Percentiles rank a stretch among this genome's conserved stretches.
Conservation (phyloP, 768 basidiomycete species). For the Leccinum disarticulatum region DNA sequence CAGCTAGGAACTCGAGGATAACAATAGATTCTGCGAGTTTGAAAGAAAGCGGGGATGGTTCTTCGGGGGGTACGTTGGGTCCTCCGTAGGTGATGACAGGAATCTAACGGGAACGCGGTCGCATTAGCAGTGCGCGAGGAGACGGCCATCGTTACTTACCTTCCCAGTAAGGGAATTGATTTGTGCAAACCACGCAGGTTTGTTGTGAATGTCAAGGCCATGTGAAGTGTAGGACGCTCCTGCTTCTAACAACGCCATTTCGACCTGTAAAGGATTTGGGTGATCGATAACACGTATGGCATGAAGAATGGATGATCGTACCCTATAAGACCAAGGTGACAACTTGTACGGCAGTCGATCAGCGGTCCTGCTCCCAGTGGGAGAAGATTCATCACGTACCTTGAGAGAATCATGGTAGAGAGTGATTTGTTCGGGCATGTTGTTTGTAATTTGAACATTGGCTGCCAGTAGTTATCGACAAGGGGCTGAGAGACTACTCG, state of each 20-base stretch:
- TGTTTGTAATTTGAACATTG: background rate
- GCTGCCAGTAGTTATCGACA: background rate
- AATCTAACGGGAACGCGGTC: background rate
- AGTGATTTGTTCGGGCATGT: slow-evolving; percentile 36
- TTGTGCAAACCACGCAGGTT: slow-evolving; percentile 65
- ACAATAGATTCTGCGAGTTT: background rate
- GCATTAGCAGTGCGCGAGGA: too few species aligned
- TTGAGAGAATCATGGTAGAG: slow-evolving; percentile 39
- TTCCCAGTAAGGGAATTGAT: slow-evolving; percentile 61
- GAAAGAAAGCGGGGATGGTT: background rate
- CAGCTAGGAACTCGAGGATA: background rate
- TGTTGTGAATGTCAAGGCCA: slow-evolving; percentile 59
- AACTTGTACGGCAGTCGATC: slow-evolving; percentile 31
- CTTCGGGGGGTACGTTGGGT: background rate
- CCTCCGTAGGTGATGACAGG: background rate
- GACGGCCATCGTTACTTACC: slow-evolving; percentile 33
- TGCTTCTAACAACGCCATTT: slow-evolving; percentile 59
- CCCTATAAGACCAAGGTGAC: slow-evolving; percentile 57
- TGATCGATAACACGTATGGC: too few species aligned
- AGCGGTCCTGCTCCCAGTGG: background rate
- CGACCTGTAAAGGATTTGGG: slow-evolving; percentile 39
- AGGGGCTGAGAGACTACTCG: background rate
- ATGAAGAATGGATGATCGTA: slow-evolving; percentile 22
- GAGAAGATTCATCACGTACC: slow-evolving; percentile 26
- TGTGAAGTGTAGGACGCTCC: slow-evolving; percentile 46